phyloP scores from a whole-genome alignment of 352 stramenopile species.

The Globisporangium orthogonon region DNA sequence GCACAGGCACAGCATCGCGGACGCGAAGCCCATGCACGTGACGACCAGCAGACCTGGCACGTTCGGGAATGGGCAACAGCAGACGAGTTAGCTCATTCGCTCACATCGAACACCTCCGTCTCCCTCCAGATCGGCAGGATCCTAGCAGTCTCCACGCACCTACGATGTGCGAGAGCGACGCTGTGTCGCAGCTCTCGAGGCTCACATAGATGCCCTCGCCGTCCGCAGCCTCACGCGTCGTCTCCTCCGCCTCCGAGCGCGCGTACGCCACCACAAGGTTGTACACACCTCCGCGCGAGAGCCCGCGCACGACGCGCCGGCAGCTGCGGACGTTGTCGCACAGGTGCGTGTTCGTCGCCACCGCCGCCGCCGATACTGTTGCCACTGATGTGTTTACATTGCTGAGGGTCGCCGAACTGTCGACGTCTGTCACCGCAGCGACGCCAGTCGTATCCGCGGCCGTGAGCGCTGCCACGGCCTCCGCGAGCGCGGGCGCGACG shows the following conservation, averaged over 20 bases:
- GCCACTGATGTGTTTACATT: not conserved
- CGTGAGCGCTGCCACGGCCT: not conserved
- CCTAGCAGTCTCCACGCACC: constrained; percentile 14
- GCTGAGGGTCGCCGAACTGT: not conserved
- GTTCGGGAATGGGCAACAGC: not conserved
- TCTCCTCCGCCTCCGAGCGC: constrained; percentile 2
- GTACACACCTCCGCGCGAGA: constrained; percentile 31
- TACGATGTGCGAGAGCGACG: constrained; percentile 30
- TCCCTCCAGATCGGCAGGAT: not conserved
- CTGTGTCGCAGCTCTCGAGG: constrained; percentile 34
- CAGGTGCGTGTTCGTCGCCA: constrained; percentile 10
- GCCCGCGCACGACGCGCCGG: constrained; percentile 23
- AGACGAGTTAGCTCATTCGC: not conserved
- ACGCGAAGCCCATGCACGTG: constrained; percentile 34
- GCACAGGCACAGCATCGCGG: constrained; percentile 30
- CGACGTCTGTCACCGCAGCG: not conserved
- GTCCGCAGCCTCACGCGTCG: constrained; percentile 3
- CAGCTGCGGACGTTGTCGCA: constrained; percentile 27
- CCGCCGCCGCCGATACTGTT: not conserved
- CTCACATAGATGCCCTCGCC: constrained; percentile 15
- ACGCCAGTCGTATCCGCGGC: not conserved
- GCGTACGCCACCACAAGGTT: constrained; percentile 37
- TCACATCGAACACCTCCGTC: not conserved
- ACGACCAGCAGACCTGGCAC: constrained; percentile 30
- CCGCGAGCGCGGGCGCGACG: not conserved